Conservation (phyloP, 331 rosid species). For the Erythrophleum ivorense region DNA sequence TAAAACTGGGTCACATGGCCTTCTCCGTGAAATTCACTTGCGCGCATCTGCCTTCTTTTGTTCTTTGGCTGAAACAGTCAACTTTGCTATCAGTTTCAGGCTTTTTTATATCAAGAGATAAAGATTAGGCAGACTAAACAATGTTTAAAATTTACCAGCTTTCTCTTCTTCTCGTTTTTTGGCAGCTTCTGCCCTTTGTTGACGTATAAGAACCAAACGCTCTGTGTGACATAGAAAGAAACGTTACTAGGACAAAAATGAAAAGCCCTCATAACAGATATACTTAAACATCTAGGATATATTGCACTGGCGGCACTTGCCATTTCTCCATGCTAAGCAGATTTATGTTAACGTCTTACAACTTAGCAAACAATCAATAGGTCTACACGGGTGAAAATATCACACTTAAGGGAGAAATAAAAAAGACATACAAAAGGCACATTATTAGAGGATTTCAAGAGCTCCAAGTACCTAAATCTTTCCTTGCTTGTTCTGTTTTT, state of each 20-base stretch:
- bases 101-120: background rate
- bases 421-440: background rate
- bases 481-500: constrained; percentile 60
- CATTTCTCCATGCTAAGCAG: background rate
- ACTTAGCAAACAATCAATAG: background rate
- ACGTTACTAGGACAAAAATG: background rate
- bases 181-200: constrained; percentile 61
- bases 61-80: constrained; percentile 57
- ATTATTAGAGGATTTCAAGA: constrained; percentile 33
- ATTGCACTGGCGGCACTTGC: background rate
- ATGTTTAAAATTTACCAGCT: constrained; percentile 44
- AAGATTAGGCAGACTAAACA: background rate
- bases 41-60: constrained; percentile 61
- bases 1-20: constrained; percentile 14
- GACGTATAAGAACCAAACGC: constrained; percentile 60
- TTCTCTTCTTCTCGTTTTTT: constrained; percentile 60
- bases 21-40: constrained; percentile 44
- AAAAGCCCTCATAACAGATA: background rate
- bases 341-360: background rate
- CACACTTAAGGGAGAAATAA: background rate
- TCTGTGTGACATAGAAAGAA: constrained; percentile 32
- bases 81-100: constrained; percentile 35
- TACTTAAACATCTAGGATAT: background rate
- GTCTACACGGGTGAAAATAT: background rate
- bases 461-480: constrained; percentile 53